Evolutionary conservation across 1,139 yeast genomes (phyloP).

Genomic region (Saccharomyces hybrid): DNA sequence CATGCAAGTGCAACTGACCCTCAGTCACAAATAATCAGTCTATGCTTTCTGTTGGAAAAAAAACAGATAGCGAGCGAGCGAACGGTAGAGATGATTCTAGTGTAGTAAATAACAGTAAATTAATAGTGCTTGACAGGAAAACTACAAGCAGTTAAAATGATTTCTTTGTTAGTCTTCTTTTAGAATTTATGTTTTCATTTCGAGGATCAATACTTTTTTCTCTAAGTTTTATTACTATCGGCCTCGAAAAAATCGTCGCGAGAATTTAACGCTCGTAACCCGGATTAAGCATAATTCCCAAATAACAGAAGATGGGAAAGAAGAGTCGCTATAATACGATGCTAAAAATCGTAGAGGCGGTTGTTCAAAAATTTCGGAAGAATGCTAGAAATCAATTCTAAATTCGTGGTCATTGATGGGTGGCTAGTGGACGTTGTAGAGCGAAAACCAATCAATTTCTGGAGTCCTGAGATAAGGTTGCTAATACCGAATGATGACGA

Average conservation of each 20-base stretch:
- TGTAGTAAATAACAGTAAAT: too few species aligned
- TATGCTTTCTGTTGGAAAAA: not conserved
- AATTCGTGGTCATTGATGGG: not conserved
- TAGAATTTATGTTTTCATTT: not conserved
- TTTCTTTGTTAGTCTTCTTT: not conserved
- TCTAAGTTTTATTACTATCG: not conserved
- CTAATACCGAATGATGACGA: not conserved
- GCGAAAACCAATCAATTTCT: not conserved
- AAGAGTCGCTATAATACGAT: not conserved
- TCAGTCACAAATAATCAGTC: not conserved
- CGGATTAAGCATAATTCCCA: not conserved
- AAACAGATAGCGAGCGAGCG: not conserved
- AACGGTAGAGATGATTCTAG: not conserved
- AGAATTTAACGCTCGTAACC: not conserved
- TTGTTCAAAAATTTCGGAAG: too few species aligned
- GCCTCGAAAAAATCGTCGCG: not conserved
- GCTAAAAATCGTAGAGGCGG: not conserved
- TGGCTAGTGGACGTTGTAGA: not conserved
- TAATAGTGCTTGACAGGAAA: too few species aligned
- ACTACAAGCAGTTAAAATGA: not conserved
- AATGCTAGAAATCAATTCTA: not conserved
- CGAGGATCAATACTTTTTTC: not conserved
- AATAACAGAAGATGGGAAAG: not conserved
- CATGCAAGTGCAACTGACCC: not conserved
- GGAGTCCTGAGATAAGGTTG: not conserved